A percentile compares a stretch with the other conserved stretches of the same genome.
These are phyloP conservation scores for Microdochium bolleyi DNA, from an alignment of 2,329 filamentous ascomycete genomes.

Conservation along the genomic window DNA sequence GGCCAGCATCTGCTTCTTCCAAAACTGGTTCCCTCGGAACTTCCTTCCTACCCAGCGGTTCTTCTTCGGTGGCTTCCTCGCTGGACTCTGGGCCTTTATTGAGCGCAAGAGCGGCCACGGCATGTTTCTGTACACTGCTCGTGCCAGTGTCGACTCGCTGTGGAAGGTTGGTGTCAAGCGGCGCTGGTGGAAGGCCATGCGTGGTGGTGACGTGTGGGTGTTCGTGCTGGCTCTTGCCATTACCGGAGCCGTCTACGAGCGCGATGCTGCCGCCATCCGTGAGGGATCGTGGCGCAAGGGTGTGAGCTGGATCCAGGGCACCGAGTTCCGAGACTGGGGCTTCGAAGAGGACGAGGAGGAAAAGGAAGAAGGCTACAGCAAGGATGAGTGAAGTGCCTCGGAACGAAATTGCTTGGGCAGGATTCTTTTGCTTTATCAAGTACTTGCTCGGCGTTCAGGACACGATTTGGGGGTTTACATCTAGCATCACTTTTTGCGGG, in stretches of 20 bases:
- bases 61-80: constrained; percentile 81
- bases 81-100: constrained; percentile 78
- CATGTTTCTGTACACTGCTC: constrained; percentile 71
- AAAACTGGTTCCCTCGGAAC: constrained; percentile 64
- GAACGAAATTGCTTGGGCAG: not conserved
- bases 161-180: constrained; percentile 95
- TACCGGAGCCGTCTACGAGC: constrained; percentile 71
- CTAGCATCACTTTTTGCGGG: not conserved
- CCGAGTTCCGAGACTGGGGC: constrained; percentile 66
- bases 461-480: not conserved
- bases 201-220: constrained; percentile 75
- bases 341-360: constrained; percentile 42
- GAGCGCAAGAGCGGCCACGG: constrained; percentile 56
- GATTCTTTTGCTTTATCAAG: not conserved
- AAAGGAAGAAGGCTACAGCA: constrained; percentile 16
- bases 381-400: not conserved
- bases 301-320: constrained; percentile 65
- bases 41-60: constrained; percentile 77
- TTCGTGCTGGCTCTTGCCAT: constrained; percentile 74
- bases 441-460: not conserved
- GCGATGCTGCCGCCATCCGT: constrained; percentile 57
- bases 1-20: constrained; percentile 86
- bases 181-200: constrained; percentile 77
- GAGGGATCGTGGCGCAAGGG: constrained; percentile 63
- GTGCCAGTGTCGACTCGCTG: constrained; percentile 70